Conservation (phyloP, 352 stramenopile genomes). For the Phytopythium vexans region DNA sequence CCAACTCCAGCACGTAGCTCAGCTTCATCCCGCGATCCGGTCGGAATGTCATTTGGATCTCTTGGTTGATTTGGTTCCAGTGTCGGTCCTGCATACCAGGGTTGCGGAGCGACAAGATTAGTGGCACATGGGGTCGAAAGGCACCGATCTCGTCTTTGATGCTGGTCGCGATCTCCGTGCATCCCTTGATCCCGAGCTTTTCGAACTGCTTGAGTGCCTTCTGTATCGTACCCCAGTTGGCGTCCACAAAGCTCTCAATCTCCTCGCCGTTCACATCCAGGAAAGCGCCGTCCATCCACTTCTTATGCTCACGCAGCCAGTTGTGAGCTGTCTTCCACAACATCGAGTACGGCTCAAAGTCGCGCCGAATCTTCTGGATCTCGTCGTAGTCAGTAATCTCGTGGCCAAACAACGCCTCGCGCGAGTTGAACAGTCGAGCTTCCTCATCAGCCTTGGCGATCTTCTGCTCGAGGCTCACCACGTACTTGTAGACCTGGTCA, state of each 20-base stretch:
- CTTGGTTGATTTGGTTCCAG: constrained; percentile 90
- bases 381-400: constrained; percentile 91
- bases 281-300: constrained; percentile 92
- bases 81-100: constrained; percentile 93
- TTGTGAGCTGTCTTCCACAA: constrained; percentile 91
- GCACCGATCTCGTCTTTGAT: constrained; percentile 90
- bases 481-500: constrained; percentile 86
- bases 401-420: constrained; percentile 85
- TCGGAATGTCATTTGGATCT: constrained; percentile 82
- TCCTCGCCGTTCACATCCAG: constrained; percentile 89
- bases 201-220: constrained; percentile 94
- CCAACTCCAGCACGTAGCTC: constrained; percentile 81
- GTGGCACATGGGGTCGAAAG: constrained; percentile 88
- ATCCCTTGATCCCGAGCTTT: constrained; percentile 80
- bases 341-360: constrained; percentile 94
- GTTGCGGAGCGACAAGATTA: constrained; percentile 89
- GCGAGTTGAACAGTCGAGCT: constrained; percentile 88
- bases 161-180: constrained; percentile 80
- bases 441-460: constrained; percentile 89
- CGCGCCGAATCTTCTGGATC: constrained; percentile 86
- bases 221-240: constrained; percentile 79
- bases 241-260: constrained; percentile 89
- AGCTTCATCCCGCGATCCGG: constrained; percentile 83
- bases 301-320: constrained; percentile 91
- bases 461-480: constrained; percentile 84